Conservation (phyloP, 495 filamentous ascomycete species). For the Sporormia fimetaria region DNA sequence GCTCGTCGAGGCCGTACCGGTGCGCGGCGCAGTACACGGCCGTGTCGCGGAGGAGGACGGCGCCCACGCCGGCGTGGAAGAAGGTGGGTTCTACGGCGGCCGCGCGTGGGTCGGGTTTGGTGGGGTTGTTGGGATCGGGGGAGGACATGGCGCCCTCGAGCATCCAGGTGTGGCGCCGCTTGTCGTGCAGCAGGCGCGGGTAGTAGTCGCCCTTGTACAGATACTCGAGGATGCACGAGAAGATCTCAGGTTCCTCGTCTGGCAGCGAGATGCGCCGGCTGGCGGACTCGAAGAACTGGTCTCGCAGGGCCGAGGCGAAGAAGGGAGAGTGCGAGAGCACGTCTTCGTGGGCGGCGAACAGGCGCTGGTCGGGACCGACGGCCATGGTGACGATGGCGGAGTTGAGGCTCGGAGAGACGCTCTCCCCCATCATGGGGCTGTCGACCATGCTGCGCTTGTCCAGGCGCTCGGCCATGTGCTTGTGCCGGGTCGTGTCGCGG, state of each 20-base stretch:
- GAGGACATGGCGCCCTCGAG: slow-evolving; percentile 30
- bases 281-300: slow-evolving; percentile 46
- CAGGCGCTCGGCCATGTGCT: slow-evolving; percentile 52
- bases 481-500: slow-evolving; percentile 62
- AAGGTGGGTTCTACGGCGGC: slow-evolving; percentile 49
- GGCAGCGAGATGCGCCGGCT: slow-evolving; percentile 48
- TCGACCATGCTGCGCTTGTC: slow-evolving; percentile 29
- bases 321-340: slow-evolving; percentile 49
- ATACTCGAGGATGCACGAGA: slow-evolving; percentile 58
- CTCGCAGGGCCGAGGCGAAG: slow-evolving; percentile 44
- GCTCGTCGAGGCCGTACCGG: slow-evolving; percentile 68
- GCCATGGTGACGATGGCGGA: slow-evolving; percentile 76
- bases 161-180: slow-evolving; percentile 32
- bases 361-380: slow-evolving; percentile 65
- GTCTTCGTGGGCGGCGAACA: slow-evolving; percentile 65
- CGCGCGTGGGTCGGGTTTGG: slow-evolving; percentile 15
- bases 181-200: slow-evolving; percentile 37
- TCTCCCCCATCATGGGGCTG: slow-evolving; percentile 40
- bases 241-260: slow-evolving; percentile 54
- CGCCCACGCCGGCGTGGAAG: slow-evolving; percentile 52
- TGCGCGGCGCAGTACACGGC: slow-evolving; percentile 84
- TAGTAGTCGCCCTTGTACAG: slow-evolving; percentile 64
- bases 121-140: slow-evolving; percentile 17
- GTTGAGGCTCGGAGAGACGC: slow-evolving; percentile 44
- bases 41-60: slow-evolving; percentile 71